A percentile compares a stretch with the other conserved stretches of the same genome.
Conservation (phyloP, 148 eudicot species). For the Spergularia bocconei region DNA sequence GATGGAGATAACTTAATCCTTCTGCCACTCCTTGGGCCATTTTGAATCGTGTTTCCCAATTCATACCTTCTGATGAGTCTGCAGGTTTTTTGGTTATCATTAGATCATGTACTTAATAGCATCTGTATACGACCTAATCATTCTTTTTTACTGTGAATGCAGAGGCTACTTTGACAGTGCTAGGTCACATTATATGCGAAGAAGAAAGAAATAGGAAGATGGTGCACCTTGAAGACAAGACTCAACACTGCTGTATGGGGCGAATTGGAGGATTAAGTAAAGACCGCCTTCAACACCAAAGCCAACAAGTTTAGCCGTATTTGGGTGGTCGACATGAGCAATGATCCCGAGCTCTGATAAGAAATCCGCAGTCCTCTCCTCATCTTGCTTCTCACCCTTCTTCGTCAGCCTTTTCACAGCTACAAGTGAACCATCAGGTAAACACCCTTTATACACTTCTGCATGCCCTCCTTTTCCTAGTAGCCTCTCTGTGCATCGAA, state of each 20-base stretch:
- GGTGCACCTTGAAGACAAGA: conserved; percentile 63
- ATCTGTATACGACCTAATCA: neutral
- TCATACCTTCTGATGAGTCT: conserved; percentile 50
- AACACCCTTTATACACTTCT: conserved; percentile 63
- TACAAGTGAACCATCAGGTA: conserved; percentile 50
- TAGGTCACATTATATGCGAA: conserved; percentile 1
- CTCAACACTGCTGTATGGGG: conserved; percentile 71
- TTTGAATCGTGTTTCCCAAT: conserved; percentile 66
- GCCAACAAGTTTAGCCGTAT: conserved; percentile 71
- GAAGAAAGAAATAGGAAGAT: conserved; percentile 2
- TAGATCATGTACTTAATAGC: neutral
- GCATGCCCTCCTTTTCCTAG: conserved; percentile 74
- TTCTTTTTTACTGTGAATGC: neutral
- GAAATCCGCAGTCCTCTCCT: conserved; percentile 66
- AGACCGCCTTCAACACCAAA: conserved; percentile 67
- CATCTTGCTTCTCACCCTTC: conserved; percentile 59
- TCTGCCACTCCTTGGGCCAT: conserved; percentile 81
- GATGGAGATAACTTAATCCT: conserved; percentile 87
- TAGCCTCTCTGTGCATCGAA: conserved; percentile 50
- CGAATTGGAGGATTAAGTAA: conserved; percentile 77
- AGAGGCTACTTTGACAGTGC: neutral
- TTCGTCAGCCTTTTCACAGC: conserved; percentile 82
- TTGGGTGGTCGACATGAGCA: conserved; percentile 88
- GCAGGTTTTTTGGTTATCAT: conserved; percentile 21
- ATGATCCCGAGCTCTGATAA: conserved; percentile 89